Percentiles rank a stretch among this genome's conserved stretches.
Conservation (phyloP, 2,329 filamentous ascomycete species). For the Aspergillus caelatus region DNA sequence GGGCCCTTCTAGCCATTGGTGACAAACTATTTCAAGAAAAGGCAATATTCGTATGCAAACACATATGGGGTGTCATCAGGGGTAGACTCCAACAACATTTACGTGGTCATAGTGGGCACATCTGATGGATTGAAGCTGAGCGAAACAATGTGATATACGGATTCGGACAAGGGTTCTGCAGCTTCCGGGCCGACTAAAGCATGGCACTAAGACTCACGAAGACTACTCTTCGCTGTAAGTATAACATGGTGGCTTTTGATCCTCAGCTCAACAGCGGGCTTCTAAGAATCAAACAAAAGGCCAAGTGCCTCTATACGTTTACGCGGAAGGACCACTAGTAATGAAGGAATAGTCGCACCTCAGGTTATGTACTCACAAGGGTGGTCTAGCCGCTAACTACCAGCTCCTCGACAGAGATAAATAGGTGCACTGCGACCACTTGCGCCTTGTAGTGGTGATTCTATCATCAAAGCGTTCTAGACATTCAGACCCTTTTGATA, state of each 20-base stretch:
- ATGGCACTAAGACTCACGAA: not conserved
- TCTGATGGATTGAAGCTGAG: not conserved
- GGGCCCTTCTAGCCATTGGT: not conserved
- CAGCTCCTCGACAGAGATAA: not conserved
- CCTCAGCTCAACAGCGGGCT: not conserved
- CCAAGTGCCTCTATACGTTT: not conserved
- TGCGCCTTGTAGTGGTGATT: not conserved
- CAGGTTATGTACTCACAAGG: not conserved
- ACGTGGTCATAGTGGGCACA: not conserved
- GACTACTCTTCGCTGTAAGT: not conserved
- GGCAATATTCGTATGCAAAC: not conserved
- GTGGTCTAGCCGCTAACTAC: not conserved
- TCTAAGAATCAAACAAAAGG: not conserved
- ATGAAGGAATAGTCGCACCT: not conserved
- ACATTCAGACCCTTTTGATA: not conserved
- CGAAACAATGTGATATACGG: not conserved
- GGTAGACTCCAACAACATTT: not conserved
- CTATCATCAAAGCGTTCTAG: not conserved
- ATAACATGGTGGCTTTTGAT: not conserved
- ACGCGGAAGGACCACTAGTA: not conserved
- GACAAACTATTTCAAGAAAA: not conserved
- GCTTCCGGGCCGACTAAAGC: not conserved
- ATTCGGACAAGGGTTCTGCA: not conserved
- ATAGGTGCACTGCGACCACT: not conserved
- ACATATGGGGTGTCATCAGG: not conserved